These are phyloP conservation scores for Sporobolus alterniflorus DNA, from an alignment of 202 grass and related monocot species.

Conservation along the genomic window DNA sequence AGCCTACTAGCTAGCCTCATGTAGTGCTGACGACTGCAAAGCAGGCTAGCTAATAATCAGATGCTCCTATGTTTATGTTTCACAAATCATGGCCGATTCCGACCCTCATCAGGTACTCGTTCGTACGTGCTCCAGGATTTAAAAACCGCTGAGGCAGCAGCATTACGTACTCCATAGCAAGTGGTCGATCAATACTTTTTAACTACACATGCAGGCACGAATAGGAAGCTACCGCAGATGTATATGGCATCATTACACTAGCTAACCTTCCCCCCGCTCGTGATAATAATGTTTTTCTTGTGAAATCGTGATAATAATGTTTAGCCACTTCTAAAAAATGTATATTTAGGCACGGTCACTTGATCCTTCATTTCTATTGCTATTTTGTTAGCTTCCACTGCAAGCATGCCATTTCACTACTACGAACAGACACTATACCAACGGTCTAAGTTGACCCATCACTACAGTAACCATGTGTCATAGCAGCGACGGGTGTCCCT, in stretches of 20 bases:
- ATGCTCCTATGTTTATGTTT: conserved; percentile 36
- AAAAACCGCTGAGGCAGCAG: background rate
- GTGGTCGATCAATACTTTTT: background rate
- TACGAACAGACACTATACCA: too few relatives aligned
- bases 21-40: conserved; percentile 23
- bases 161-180: background rate
- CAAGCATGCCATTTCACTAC: too few relatives aligned
- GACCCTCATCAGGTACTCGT: background rate
- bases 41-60: conserved; percentile 34
- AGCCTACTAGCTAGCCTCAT: background rate
- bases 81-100: background rate
- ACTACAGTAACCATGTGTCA: too few relatives aligned
- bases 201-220: background rate
- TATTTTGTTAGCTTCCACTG: too few relatives aligned
- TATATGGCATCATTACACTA: background rate
- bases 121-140: conserved; percentile 13
- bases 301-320: too few relatives aligned
- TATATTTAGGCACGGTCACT: too few relatives aligned
- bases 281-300: too few relatives aligned
- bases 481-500: too few relatives aligned
- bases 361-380: too few relatives aligned
- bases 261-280: too few relatives aligned
- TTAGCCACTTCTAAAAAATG: too few relatives aligned
- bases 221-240: background rate
- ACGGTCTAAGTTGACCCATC: too few relatives aligned